Conservation (phyloP, 108 stramenopile genomes). For the Cyclotella cryptica region DNA sequence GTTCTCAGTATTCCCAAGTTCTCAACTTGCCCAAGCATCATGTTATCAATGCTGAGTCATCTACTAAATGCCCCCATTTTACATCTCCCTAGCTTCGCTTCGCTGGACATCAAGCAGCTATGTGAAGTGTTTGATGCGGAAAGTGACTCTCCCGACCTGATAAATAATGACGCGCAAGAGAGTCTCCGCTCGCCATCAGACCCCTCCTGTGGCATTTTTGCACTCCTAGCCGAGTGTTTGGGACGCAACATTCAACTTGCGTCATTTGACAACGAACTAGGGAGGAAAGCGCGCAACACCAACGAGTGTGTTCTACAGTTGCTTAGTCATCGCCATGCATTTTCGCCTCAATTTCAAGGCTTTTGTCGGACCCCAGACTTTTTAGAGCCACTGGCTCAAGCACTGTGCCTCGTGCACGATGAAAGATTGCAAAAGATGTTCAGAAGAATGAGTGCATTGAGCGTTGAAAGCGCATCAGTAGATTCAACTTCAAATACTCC, state of each 20-base stretch:
- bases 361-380: conserved; percentile 82
- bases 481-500: background rate
- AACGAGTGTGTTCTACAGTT: conserved; percentile 85
- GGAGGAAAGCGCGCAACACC: conserved; percentile 73
- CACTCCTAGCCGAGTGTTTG: conserved; percentile 84
- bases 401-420: conserved; percentile 78
- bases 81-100: conserved; percentile 76
- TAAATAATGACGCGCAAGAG: conserved; percentile 36
- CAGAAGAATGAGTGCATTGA: background rate
- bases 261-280: conserved; percentile 68
- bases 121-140: conserved; percentile 86
- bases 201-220: conserved; percentile 84
- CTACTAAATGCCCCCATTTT: conserved; percentile 83
- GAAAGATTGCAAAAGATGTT: conserved; percentile 62
- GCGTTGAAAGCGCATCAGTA: background rate
- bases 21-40: conserved; percentile 83
- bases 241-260: conserved; percentile 89
- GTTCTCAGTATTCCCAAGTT: conserved; percentile 88
- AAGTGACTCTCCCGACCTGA: conserved; percentile 57
- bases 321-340: conserved; percentile 75
- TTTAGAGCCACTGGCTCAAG: conserved; percentile 85
- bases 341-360: conserved; percentile 80
- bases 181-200: conserved; percentile 53
- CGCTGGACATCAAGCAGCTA: conserved; percentile 75
- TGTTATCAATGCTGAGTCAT: conserved; percentile 82